phyloP scores from a whole-genome alignment of 139 green algal genomes.

The Desmodesmus armatus region DNA sequence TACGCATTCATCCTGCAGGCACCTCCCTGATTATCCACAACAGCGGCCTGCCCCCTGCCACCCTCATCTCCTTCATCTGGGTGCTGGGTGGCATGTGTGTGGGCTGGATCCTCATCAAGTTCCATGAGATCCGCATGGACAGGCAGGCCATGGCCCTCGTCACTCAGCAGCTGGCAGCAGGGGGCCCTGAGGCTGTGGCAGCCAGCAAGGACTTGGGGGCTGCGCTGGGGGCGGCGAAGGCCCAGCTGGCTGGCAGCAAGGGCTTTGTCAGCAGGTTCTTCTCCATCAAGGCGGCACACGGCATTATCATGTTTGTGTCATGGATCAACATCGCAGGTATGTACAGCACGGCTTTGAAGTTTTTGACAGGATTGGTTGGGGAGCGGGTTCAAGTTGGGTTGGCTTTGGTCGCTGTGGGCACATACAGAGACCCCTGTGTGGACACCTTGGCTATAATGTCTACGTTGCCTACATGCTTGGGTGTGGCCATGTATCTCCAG shows the following conservation, averaged over 20 bases:
- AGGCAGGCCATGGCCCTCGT: not conserved
- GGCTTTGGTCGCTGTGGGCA: no score
- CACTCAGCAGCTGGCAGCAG: constrained; percentile 18
- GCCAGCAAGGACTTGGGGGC: not conserved
- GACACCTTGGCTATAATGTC: no score
- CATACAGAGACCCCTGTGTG: no score
- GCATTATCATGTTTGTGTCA: constrained; percentile 30
- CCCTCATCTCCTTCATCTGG: constrained; percentile 41
- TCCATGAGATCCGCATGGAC: constrained; percentile 21
- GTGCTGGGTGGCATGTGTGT: constrained; percentile 14
- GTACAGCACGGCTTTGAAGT: no score
- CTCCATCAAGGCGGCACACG: constrained; percentile 42
- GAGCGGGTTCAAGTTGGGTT: no score
- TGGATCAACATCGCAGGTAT: constrained; percentile 49
- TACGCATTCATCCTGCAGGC: no score
- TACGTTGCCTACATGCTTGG: no score
- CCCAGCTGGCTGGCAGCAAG: constrained; percentile 1
- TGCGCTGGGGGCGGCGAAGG: not conserved
- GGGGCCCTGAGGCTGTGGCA: not conserved
- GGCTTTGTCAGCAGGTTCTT: constrained; percentile 39
- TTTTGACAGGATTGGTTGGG: no score
- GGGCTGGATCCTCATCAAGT: constrained; percentile 12
- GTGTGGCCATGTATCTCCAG: no score
- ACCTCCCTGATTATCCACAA: constrained; percentile 44
- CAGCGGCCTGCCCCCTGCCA: constrained; percentile 32